Evolutionary conservation across 164 flowering plant species (phyloP).

Genomic region (Stephania cephalantha): DNA sequence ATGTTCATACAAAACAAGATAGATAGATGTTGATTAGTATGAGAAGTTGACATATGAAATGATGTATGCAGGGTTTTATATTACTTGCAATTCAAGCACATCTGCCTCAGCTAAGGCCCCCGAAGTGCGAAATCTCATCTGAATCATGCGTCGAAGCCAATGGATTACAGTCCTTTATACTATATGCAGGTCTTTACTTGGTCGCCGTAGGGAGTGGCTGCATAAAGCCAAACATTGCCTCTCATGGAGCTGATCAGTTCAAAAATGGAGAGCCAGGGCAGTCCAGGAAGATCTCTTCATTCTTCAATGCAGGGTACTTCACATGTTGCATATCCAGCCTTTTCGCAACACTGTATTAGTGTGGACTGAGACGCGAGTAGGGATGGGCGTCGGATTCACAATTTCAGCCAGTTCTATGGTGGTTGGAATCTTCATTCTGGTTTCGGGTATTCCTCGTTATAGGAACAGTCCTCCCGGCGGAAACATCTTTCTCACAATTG

Average conservation of each 20-base stretch:
- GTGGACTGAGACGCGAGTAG: slow-evolving; percentile 77
- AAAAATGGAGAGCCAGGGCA: slow-evolving; percentile 34
- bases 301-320: slow-evolving; percentile 83
- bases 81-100: slow-evolving; percentile 82
- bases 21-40: too few species aligned
- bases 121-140: slow-evolving; percentile 46
- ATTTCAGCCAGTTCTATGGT: slow-evolving; percentile 79
- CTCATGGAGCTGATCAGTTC: slow-evolving; percentile 91
- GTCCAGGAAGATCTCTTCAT: slow-evolving; percentile 60
- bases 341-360: slow-evolving; percentile 73
- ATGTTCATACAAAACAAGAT: too few species aligned
- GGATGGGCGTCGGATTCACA: slow-evolving; percentile 88
- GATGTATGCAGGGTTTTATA: slow-evolving; percentile 52
- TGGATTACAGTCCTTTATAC: slow-evolving; percentile 41
- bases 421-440: slow-evolving; percentile 53
- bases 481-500: slow-evolving; percentile 72
- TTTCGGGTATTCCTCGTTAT: slow-evolving; percentile 55
- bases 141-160: slow-evolving; percentile 37
- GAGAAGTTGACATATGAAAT: not conserved
- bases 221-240: slow-evolving; percentile 83
- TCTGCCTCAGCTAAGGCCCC: slow-evolving; percentile 69
- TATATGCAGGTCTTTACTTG: slow-evolving; percentile 47
- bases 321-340: slow-evolving; percentile 81
- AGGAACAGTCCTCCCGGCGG: slow-evolving; percentile 74
- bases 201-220: slow-evolving; percentile 93